Percentiles rank a stretch among this genome's conserved stretches.
phyloP scores from a whole-genome alignment of 257 asterid species.

The Solanum ossicruentum region DNA sequence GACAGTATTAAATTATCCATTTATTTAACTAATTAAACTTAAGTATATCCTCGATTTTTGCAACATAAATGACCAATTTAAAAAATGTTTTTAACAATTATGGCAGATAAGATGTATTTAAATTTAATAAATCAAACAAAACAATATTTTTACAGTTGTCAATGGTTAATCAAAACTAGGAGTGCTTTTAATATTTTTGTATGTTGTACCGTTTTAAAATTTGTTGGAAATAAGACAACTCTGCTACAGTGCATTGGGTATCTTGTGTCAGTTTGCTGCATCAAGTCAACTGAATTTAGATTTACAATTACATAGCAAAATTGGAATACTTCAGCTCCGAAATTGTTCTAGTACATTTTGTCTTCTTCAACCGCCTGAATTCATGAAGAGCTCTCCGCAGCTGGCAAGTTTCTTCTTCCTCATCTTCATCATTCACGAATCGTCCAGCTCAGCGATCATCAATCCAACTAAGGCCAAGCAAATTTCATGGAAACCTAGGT shows the following conservation, averaged over 20 bases:
- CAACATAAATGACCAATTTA: too few species aligned
- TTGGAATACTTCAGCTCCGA: not conserved
- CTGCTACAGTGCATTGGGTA: not conserved
- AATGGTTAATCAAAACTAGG: too few species aligned
- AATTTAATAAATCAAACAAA: too few species aligned
- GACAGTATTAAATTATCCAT: too few species aligned
- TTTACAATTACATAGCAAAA: not conserved
- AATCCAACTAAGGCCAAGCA: constrained; percentile 83
- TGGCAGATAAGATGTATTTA: too few species aligned
- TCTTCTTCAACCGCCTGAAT: not conserved
- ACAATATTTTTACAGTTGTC: too few species aligned
- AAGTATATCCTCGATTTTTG: too few species aligned
- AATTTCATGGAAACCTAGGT: constrained; percentile 91
- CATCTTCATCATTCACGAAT: constrained; percentile 30
- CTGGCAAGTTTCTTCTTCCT: constrained; percentile 18
- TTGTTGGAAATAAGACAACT: not conserved
- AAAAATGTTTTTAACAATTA: too few species aligned
- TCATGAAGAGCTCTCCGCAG: constrained; percentile 18
- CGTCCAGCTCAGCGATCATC: constrained; percentile 41
- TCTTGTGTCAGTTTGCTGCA: not conserved
- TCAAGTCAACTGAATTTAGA: not conserved
- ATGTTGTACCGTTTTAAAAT: too few species aligned
- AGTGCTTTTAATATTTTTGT: too few species aligned
- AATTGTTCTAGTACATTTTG: not conserved
- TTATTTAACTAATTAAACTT: too few species aligned